phyloP scores from a whole-genome alignment of 108 stramenopile species.

The Skeletonema potamos region DNA sequence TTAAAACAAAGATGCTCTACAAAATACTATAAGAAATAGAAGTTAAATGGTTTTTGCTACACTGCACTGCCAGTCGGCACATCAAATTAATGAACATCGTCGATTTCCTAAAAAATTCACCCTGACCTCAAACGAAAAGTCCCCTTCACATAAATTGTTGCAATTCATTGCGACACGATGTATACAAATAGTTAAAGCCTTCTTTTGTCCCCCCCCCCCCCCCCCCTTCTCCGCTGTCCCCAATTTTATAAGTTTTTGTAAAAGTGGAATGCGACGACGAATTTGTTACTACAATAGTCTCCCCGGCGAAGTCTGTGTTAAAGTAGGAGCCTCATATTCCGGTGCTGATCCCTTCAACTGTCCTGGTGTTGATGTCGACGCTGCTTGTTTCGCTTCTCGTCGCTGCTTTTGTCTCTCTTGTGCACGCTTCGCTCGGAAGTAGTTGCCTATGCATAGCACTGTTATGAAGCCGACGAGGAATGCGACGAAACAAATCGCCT shows the following conservation, averaged over 20 bases:
- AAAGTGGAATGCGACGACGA: not conserved
- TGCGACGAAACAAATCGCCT: conserved; percentile 81
- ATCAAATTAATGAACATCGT: no score
- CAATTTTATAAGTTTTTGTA: not conserved
- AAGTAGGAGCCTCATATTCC: conserved; percentile 44
- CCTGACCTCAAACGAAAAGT: no score
- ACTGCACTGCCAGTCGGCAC: no score
- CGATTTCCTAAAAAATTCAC: no score
- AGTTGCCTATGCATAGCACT: conserved; percentile 87
- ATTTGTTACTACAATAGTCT: conserved; percentile 33
- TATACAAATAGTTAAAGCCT: no score
- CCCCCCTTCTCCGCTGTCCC: not conserved
- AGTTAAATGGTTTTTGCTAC: no score
- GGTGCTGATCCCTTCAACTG: conserved; percentile 8
- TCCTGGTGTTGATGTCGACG: conserved; percentile 26
- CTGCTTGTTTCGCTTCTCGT: conserved; percentile 73
- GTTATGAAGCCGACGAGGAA: conserved; percentile 89
- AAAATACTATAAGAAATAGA: not conserved
- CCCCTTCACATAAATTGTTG: no score
- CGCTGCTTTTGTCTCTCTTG: conserved; percentile 86
- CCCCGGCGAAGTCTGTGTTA: conserved; percentile 30
- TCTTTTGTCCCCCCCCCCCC: no score
- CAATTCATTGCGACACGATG: no score
- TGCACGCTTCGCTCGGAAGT: conserved; percentile 87
- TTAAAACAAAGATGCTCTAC: not conserved